A percentile compares a stretch with the other conserved stretches of the same genome.
phyloP scores from a whole-genome alignment of 495 filamentous ascomycete species.

The Podospora pseudopauciseta region DNA sequence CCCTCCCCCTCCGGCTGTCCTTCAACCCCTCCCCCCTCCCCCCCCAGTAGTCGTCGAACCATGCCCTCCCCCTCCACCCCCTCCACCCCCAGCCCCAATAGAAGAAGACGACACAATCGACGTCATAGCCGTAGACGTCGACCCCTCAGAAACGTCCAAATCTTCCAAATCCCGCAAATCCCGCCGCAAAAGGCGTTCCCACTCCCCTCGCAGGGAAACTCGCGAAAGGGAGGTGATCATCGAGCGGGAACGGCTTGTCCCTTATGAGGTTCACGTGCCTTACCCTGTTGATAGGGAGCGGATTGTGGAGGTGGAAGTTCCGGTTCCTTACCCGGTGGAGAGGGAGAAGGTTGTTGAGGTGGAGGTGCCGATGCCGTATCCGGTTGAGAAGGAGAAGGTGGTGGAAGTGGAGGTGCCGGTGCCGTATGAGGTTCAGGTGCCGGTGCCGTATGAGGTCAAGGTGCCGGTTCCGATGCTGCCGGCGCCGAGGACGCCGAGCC shows the following conservation, averaged over 20 bases:
- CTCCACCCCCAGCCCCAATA: constrained; percentile 19
- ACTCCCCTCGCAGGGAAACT: constrained; percentile 22
- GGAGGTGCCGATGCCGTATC: constrained; percentile 32
- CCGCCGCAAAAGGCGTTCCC: constrained; percentile 10
- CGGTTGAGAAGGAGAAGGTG: constrained; percentile 8
- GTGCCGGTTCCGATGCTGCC: neutral
- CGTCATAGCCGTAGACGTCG: constrained; percentile 51
- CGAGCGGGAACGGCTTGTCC: constrained; percentile 44
- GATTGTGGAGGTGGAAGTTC: constrained; percentile 16
- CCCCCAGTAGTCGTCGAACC: constrained; percentile 4
- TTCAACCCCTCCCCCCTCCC: constrained; percentile 24
- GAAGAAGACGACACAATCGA: constrained; percentile 41
- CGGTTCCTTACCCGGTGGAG: constrained; percentile 39
- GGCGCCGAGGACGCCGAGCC: neutral
- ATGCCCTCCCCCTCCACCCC: constrained; percentile 22
- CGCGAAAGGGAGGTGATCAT: constrained; percentile 45
- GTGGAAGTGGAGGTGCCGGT: constrained; percentile 23
- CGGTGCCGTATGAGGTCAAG: constrained; percentile 3
- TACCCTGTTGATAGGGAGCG: constrained; percentile 15
- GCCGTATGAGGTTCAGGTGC: constrained; percentile 1
- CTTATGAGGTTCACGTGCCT: constrained; percentile 28
- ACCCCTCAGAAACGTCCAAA: constrained; percentile 31
- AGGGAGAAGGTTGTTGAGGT: constrained; percentile 38
- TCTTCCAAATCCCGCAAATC: constrained; percentile 22
- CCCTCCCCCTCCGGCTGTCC: constrained; percentile 16